Percentiles rank a stretch among this genome's conserved stretches.
These are phyloP conservation scores for Hirschioporus abietinus DNA, from an alignment of 768 basidiomycete species.

Conservation along the genomic window DNA sequence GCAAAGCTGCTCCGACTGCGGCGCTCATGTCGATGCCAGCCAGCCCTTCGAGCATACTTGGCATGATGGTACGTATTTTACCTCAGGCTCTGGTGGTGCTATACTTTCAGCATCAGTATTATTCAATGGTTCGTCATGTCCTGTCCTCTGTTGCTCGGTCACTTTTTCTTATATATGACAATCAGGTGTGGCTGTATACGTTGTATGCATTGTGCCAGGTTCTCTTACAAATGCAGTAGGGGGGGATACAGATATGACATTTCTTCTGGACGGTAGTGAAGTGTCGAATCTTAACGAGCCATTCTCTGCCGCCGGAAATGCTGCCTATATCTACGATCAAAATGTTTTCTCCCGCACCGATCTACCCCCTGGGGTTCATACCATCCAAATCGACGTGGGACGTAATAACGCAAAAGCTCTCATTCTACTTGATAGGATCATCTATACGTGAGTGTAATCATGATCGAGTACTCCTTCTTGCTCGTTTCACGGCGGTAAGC, in stretches of 20 bases:
- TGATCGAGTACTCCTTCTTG: too few species aligned
- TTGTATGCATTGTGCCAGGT: constrained; percentile 32
- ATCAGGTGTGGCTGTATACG: constrained; percentile 38
- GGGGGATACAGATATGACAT: constrained; percentile 31
- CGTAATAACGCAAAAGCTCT: too few species aligned
- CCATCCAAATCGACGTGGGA: too few species aligned
- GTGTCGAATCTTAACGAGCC: constrained; percentile 27
- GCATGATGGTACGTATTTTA: constrained; percentile 27
- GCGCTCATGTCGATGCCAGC: constrained; percentile 19
- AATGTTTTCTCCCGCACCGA: too few species aligned
- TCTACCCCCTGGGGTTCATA: too few species aligned
- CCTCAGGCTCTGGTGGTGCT: too few species aligned
- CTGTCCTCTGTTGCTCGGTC: too few species aligned
- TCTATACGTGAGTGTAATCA: too few species aligned
- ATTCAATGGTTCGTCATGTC: constrained; percentile 31
- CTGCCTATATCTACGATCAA: constrained; percentile 11
- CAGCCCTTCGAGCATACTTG: constrained; percentile 25
- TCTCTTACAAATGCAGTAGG: constrained; percentile 17
- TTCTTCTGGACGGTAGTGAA: constrained; percentile 29
- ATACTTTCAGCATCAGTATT: constrained; percentile 20
- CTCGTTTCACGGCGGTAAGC: too few species aligned
- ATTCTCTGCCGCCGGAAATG: constrained; percentile 15
- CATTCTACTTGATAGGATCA: too few species aligned
- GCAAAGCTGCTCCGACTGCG: constrained; percentile 22
- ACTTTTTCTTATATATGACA: not conserved